Evolutionary conservation across 192 early-diverging fungal species (phyloP).

Genomic region (Gaertneriomyces semiglobifer): DNA sequence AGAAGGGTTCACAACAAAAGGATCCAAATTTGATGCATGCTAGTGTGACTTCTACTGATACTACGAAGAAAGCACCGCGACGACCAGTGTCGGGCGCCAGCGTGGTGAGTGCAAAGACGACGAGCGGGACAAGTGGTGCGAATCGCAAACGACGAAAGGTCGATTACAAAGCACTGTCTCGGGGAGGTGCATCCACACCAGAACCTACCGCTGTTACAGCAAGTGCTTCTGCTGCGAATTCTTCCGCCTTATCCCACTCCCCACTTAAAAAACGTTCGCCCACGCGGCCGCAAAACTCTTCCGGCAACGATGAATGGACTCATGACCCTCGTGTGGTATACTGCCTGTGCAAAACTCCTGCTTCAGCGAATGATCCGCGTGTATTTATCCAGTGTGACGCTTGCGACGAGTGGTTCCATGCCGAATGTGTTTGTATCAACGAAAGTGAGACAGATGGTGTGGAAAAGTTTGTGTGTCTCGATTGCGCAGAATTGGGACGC

Average conservation of each 20-base stretch:
- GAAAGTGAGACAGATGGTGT: conserved; percentile 24
- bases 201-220: not conserved
- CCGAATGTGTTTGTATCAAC: conserved; percentile 30
- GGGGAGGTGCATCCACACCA: conserved; percentile 1
- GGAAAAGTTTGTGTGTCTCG: conserved; percentile 34
- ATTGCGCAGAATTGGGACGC: conserved; percentile 7
- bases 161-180: conserved; percentile 18
- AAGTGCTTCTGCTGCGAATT: not conserved
- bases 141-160: conserved; percentile 19
- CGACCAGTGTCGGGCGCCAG: too few species aligned
- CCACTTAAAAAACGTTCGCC: too few species aligned
- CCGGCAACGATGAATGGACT: too few species aligned
- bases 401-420: conserved; percentile 47
- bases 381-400: conserved; percentile 42
- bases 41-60: too few species aligned
- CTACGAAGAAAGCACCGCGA: too few species aligned
- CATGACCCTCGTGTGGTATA: conserved; percentile 10
- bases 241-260: not conserved
- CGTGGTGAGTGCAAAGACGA: too few species aligned
- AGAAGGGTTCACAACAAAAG: too few species aligned
- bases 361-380: conserved; percentile 8
- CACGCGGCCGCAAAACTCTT: too few species aligned
- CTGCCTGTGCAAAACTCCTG: conserved; percentile 34
- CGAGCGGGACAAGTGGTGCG: too few species aligned
- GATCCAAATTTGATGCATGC: too few species aligned